Conservation (phyloP, 2,329 filamentous ascomycete species). For the Pleomassaria siparia region DNA sequence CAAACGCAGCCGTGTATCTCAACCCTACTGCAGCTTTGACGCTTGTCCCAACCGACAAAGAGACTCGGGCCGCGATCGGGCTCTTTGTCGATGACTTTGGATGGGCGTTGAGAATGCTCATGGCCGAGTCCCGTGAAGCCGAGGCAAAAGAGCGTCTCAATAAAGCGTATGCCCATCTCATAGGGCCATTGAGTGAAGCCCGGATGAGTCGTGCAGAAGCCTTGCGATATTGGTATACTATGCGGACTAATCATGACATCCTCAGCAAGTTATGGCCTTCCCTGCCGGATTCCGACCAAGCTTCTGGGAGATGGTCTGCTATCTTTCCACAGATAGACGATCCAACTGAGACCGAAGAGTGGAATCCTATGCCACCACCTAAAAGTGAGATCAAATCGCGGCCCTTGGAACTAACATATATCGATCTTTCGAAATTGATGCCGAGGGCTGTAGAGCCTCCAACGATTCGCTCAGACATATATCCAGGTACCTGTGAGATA, state of each 20-base stretch:
- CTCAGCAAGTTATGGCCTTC: neutral
- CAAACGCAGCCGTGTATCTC: slow-evolving; percentile 21
- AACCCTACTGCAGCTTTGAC: slow-evolving; percentile 18
- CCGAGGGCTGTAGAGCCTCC: neutral
- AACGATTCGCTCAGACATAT: neutral
- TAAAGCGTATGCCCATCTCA: slow-evolving; percentile 32
- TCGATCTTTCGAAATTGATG: slow-evolving; percentile 19
- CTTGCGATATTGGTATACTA: slow-evolving; percentile 29
- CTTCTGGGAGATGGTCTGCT: neutral
- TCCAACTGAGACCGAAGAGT: slow-evolving; percentile 19
- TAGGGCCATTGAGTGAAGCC: slow-evolving; percentile 23
- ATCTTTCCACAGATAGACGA: slow-evolving; percentile 20
- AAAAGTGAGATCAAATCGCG: slow-evolving; percentile 12
- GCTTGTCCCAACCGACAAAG: slow-evolving; percentile 22
- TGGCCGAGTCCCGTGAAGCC: slow-evolving; percentile 12
- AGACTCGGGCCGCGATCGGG: slow-evolving; percentile 29
- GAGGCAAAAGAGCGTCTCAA: slow-evolving; percentile 18
- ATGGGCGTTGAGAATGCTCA: slow-evolving; percentile 28
- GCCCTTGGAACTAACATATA: slow-evolving; percentile 22
- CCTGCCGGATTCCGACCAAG: neutral
- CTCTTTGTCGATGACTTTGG: slow-evolving; percentile 38
- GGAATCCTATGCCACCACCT: slow-evolving; percentile 24
- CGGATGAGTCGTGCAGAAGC: slow-evolving; percentile 35
- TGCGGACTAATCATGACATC: slow-evolving; percentile 5
- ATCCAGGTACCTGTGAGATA: slow-evolving; percentile 2